Evolutionary conservation across 176 grass and related monocot genomes (phyloP).

Genomic region (Aegilops tauschii): DNA sequence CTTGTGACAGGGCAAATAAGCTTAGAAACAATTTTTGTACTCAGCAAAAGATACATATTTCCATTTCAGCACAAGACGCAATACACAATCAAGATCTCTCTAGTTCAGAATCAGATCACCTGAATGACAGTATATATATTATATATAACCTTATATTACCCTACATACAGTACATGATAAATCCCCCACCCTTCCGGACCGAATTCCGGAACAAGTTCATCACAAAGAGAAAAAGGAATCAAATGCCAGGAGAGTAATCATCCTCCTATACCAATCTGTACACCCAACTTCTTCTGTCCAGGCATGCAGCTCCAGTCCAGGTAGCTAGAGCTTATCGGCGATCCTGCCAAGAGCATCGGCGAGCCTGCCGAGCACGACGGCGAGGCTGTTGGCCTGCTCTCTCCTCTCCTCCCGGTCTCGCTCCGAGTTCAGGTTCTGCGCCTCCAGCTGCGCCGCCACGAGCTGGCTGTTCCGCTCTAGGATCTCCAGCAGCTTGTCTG

Average conservation of each 20-base stretch:
- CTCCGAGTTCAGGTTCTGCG: conserved; percentile 66
- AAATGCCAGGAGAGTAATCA: conserved; percentile 31
- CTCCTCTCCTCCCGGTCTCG: conserved; percentile 84
- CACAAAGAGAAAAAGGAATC: conserved; percentile 44
- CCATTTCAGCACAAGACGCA: neutral
- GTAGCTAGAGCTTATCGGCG: conserved; percentile 78
- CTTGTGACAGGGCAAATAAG: too few relatives aligned
- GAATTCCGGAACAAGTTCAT: conserved; percentile 22
- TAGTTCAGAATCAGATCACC: conserved; percentile 12
- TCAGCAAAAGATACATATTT: too few relatives aligned
- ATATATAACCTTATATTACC: conserved; percentile 18
- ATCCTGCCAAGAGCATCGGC: conserved; percentile 91
- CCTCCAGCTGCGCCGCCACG: conserved; percentile 47
- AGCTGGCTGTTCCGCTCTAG: conserved; percentile 55
- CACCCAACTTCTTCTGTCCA: conserved; percentile 27
- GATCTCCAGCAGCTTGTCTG: conserved; percentile 57
- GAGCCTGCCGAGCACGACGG: conserved; percentile 69
- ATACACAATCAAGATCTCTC: neutral
- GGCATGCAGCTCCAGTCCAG: conserved; percentile 15
- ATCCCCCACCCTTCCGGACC: conserved; percentile 4
- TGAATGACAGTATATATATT: conserved; percentile 15
- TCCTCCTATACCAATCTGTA: conserved; percentile 56
- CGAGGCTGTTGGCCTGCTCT: conserved; percentile 65
- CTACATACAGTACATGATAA: conserved; percentile 15
- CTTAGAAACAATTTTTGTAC: too few relatives aligned